A percentile compares a stretch with the other conserved stretches of the same genome.
Conservation (phyloP, 768 basidiomycete genomes). For the Terana coerulea region DNA sequence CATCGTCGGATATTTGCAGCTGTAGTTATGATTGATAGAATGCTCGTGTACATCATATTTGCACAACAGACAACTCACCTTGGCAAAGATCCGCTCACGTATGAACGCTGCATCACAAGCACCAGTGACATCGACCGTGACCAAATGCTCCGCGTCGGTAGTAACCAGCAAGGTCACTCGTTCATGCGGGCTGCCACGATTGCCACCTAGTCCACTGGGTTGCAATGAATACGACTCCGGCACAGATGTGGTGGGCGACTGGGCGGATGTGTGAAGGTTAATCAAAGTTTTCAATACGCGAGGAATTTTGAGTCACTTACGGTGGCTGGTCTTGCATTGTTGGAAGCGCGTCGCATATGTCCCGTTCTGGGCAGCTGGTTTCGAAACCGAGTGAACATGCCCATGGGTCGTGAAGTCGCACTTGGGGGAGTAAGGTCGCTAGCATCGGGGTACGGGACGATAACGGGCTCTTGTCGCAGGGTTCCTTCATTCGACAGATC, state of each 20-base stretch:
- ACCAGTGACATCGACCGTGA: conserved; percentile 65
- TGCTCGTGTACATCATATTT: not conserved
- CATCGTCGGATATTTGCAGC: conserved; percentile 83
- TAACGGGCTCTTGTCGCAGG: conserved; percentile 27
- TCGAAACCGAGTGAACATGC: conserved; percentile 20
- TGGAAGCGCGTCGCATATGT: conserved; percentile 22
- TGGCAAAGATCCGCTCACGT: conserved; percentile 76
- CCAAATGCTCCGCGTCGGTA: conserved; percentile 71
- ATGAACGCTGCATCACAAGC: conserved; percentile 65
- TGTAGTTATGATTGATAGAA: conserved; percentile 25
- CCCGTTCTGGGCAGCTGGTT: conserved; percentile 17
- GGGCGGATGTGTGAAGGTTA: too few species aligned
- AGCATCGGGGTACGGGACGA: conserved; percentile 15
- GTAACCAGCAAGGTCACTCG: conserved; percentile 45
- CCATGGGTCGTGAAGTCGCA: conserved; percentile 21
- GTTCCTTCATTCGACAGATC: conserved; percentile 36
- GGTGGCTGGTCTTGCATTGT: conserved; percentile 26
- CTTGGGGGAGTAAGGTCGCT: conserved; percentile 24
- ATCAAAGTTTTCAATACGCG: conserved; percentile 17
- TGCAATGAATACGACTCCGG: conserved; percentile 13
- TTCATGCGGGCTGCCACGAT: conserved; percentile 18
- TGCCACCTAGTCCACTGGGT: conserved; percentile 7
- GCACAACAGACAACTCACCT: conserved; percentile 42
- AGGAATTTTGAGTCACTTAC: conserved; percentile 18
- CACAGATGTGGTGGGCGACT: conserved; percentile 24